Evolutionary conservation across 768 basidiomycete genomes (phyloP).

Genomic region (Termitomyces sp.): DNA sequence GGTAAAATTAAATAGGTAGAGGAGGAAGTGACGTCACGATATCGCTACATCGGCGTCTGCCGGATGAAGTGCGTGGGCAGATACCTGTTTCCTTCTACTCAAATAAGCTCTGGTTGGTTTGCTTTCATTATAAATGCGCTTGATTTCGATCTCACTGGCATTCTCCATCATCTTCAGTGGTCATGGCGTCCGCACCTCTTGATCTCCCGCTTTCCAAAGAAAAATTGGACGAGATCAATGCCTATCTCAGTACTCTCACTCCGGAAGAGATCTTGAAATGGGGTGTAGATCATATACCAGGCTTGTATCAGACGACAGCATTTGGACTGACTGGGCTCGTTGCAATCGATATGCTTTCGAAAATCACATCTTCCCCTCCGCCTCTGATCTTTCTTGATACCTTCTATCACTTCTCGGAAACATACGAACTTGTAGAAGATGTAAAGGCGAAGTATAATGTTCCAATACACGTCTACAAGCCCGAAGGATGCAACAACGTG

Average conservation of each 20-base stretch:
- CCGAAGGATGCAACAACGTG: slow-evolving; percentile 59
- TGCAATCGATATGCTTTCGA: slow-evolving; percentile 91
- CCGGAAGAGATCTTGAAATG: slow-evolving; percentile 85
- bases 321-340: slow-evolving; percentile 95
- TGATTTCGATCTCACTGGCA: slow-evolving; percentile 2
- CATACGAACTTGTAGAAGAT: slow-evolving; percentile 82
- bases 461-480: slow-evolving; percentile 72
- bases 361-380: slow-evolving; percentile 59
- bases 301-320: slow-evolving; percentile 89
- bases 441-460: slow-evolving; percentile 72
- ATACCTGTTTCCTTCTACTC: neutral
- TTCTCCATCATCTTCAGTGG: neutral
- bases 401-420: slow-evolving; percentile 92
- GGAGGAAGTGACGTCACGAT: too few species aligned
- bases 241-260: slow-evolving; percentile 58
- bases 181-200: slow-evolving; percentile 33
- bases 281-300: slow-evolving; percentile 75
- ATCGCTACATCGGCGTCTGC: neutral
- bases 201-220: slow-evolving; percentile 51
- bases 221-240: slow-evolving; percentile 66
- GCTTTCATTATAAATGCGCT: slow-evolving; percentile 6
- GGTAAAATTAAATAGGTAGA: too few species aligned
- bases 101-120: slow-evolving; percentile 2
- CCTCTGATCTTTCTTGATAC: slow-evolving; percentile 97
- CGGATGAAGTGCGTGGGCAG: neutral